A percentile compares a stretch with the other conserved stretches of the same genome.
These are phyloP conservation scores for Periconia macrospinosa DNA, from an alignment of 2,329 filamentous ascomycete genomes.

Conservation along the genomic window DNA sequence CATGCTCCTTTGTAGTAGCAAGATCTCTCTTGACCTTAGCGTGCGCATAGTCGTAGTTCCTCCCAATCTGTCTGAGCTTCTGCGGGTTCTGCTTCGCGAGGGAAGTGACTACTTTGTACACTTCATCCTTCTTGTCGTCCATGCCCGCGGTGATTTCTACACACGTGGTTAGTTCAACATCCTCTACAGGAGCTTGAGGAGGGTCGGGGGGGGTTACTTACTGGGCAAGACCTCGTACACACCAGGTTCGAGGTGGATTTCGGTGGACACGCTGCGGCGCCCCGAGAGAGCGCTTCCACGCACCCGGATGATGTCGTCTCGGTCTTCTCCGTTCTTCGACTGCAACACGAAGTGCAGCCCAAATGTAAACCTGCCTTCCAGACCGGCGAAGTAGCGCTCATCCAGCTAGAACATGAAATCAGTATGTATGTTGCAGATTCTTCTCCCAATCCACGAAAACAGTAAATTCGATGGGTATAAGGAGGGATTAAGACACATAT, in stretches of 20 bases:
- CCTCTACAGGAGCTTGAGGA: neutral
- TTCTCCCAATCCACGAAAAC: neutral
- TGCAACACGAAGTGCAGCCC: constrained; percentile 61
- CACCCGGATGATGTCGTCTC: constrained; percentile 58
- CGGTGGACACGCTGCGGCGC: constrained; percentile 70
- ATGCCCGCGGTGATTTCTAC: constrained; percentile 64
- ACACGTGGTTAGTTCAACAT: neutral
- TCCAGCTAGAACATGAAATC: constrained; percentile 53
- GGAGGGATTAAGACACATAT: too few relatives aligned
- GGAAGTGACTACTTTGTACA: constrained; percentile 64
- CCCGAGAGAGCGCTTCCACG: constrained; percentile 59
- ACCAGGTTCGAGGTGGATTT: constrained; percentile 72
- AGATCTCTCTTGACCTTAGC: constrained; percentile 59
- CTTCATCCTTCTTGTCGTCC: constrained; percentile 48
- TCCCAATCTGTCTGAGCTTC: constrained; percentile 64
- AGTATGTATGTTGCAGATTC: constrained; percentile 21
- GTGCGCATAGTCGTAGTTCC: constrained; percentile 71
- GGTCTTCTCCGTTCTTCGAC: constrained; percentile 50
- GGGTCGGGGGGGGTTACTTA: neutral
- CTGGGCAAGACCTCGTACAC: constrained; percentile 73
- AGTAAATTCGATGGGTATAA: too few relatives aligned
- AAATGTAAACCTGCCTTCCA: constrained; percentile 60
- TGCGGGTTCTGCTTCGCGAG: constrained; percentile 44
- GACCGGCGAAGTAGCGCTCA: constrained; percentile 59
- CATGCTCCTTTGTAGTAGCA: constrained; percentile 36